These are phyloP conservation scores for Suhomyces xylopsoci DNA, from an alignment of 805 yeast species.

Conservation along the genomic window DNA sequence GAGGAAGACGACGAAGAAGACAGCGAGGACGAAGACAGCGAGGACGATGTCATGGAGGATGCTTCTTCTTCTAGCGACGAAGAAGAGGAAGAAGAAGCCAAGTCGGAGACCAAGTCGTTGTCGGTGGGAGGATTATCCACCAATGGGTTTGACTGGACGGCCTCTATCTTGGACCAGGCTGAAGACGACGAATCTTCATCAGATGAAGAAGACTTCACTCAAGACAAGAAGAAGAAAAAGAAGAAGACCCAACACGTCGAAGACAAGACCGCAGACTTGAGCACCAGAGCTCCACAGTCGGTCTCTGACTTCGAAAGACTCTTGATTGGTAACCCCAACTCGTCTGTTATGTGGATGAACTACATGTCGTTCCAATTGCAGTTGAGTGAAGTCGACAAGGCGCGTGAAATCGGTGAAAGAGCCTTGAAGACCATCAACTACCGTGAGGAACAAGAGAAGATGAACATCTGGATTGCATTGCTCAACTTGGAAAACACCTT, in stretches of 20 bases:
- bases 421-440: constrained; percentile 87
- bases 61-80: constrained; percentile 30
- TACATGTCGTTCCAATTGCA: constrained; percentile 98
- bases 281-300: constrained; percentile 87
- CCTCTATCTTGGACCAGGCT: constrained; percentile 80
- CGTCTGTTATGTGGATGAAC: constrained; percentile 94
- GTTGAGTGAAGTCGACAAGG: constrained; percentile 89
- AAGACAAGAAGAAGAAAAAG: constrained; percentile 45
- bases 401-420: constrained; percentile 88
- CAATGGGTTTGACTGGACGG: constrained; percentile 95
- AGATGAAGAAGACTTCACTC: constrained; percentile 57
- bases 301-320: constrained; percentile 88
- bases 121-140: constrained; percentile 63
- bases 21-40: constrained; percentile 27
- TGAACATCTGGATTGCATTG: constrained; percentile 94
- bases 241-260: constrained; percentile 52
- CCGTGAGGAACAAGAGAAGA: constrained; percentile 88
- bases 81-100: constrained; percentile 16
- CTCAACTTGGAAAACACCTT: constrained; percentile 91
- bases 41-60: constrained; percentile 35
- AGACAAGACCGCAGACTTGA: constrained; percentile 83
- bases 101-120: constrained; percentile 14
- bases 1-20: constrained; percentile 20
- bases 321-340: constrained; percentile 87
- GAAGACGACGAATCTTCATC: constrained; percentile 53